A percentile compares a stretch with the other conserved stretches of the same genome.
Evolutionary conservation across 257 asterid genomes (phyloP).

Genomic region (Solanum sitiens): DNA sequence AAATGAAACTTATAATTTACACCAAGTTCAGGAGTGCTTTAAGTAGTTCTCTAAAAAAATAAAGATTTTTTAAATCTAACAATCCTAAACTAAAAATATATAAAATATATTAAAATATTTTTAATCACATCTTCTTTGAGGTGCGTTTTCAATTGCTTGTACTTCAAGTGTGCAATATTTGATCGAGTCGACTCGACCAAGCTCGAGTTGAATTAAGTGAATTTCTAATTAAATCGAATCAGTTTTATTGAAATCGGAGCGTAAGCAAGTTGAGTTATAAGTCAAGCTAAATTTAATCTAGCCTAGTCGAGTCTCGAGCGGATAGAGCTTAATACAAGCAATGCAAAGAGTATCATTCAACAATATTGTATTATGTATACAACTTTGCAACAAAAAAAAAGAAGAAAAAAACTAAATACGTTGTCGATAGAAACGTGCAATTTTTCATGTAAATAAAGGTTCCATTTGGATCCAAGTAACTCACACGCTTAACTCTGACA

Average conservation of each 20-base stretch:
- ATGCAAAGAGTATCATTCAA: neutral
- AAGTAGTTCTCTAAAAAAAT: too few species aligned
- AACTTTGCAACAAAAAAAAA: neutral
- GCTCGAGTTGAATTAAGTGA: neutral
- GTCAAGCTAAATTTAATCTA: neutral
- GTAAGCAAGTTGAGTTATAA: neutral
- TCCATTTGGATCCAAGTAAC: too few species aligned
- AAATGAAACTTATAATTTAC: too few species aligned
- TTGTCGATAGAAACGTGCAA: too few species aligned
- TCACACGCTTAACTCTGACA: neutral
- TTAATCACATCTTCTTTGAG: too few species aligned
- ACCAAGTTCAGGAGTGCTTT: too few species aligned
- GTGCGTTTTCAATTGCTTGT: neutral
- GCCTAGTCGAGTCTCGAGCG: neutral
- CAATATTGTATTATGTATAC: neutral
- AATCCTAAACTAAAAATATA: too few species aligned
- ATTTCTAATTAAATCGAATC: neutral
- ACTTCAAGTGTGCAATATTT: neutral
- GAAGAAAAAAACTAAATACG: too few species aligned
- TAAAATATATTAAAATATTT: too few species aligned
- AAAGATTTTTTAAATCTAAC: too few species aligned
- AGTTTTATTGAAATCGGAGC: neutral
- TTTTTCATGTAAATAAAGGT: too few species aligned
- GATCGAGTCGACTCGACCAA: neutral
- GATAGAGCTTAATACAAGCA: neutral